These are phyloP conservation scores for Mucor indicus DNA, from an alignment of 371 early-diverging fungal genomes.

Conservation along the genomic window DNA sequence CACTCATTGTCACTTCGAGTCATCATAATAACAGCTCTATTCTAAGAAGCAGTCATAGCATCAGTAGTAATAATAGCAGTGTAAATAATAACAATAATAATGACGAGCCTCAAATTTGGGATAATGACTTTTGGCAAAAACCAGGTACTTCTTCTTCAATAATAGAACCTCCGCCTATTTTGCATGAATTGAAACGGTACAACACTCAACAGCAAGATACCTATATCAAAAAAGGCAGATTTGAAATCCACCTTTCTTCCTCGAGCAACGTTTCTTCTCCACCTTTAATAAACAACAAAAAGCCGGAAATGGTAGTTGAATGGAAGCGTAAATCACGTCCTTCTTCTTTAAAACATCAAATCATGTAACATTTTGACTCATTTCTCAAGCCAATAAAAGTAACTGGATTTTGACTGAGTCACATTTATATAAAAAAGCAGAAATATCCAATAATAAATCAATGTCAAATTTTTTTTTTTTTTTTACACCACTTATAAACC, in stretches of 20 bases:
- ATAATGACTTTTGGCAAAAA: constrained; percentile 28
- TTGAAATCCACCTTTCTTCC: constrained; percentile 28
- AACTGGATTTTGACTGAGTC: constrained; percentile 19
- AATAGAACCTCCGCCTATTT: constrained; percentile 13
- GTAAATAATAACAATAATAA: constrained; percentile 3
- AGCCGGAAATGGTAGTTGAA: constrained; percentile 8
- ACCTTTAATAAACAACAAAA: not conserved
- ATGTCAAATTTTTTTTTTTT: too few relatives aligned
- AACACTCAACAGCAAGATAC: constrained; percentile 3
- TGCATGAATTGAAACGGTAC: constrained; percentile 17
- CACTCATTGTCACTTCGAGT: not conserved
- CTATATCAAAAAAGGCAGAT: constrained; percentile 32
- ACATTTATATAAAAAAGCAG: too few relatives aligned
- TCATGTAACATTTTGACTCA: not conserved
- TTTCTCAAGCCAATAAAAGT: constrained; percentile 11
- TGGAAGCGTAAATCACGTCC: constrained; percentile 21
- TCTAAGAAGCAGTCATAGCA: not conserved
- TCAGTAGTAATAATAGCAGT: not conserved
- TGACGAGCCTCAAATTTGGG: constrained; percentile 30
- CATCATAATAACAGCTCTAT: constrained; percentile 8
- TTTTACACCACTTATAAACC: not conserved
- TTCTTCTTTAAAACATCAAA: constrained; percentile 1
- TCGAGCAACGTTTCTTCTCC: too few relatives aligned
- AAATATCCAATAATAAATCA: not conserved
- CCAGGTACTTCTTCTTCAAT: not conserved